phyloP scores from a whole-genome alignment of 2,329 filamentous ascomycete genomes.

The Cordyceps fumosorosea region DNA sequence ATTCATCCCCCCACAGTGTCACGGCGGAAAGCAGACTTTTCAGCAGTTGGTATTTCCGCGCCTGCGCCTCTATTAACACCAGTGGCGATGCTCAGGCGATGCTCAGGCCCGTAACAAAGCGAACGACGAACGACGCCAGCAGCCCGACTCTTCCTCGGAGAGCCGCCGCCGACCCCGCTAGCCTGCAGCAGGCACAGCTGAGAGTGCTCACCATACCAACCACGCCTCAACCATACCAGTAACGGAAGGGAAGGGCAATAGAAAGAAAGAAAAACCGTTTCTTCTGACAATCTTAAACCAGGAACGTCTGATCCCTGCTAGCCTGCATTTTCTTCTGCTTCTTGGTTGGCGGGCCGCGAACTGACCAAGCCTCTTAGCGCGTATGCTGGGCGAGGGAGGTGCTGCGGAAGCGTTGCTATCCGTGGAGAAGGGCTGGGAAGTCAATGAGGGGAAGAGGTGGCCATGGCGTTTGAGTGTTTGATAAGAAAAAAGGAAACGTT shows the following conservation, averaged over 20 bases:
- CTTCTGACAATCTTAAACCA: neutral
- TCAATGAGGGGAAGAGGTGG: neutral
- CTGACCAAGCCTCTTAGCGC: neutral
- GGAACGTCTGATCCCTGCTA: neutral
- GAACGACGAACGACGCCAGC: neutral
- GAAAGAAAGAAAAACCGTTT: neutral
- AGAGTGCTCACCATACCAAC: neutral
- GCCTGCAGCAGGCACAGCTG: neutral
- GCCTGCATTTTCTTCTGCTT: neutral
- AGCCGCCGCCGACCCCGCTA: neutral
- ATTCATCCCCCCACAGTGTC: neutral
- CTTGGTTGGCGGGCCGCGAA: neutral
- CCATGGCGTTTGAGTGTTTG: neutral
- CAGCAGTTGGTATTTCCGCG: neutral
- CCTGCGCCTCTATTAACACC: neutral
- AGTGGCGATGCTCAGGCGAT: neutral
- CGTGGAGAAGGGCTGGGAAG: neutral
- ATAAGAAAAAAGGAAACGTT: neutral
- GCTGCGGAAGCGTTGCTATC: neutral
- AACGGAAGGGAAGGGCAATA: neutral
- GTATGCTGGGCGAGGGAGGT: neutral
- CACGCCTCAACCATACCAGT: neutral
- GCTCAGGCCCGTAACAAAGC: neutral
- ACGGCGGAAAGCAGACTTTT: neutral
- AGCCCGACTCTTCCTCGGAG: neutral